Conservation (phyloP, 352 stramenopile species). For the Phytophthora litchii region DNA sequence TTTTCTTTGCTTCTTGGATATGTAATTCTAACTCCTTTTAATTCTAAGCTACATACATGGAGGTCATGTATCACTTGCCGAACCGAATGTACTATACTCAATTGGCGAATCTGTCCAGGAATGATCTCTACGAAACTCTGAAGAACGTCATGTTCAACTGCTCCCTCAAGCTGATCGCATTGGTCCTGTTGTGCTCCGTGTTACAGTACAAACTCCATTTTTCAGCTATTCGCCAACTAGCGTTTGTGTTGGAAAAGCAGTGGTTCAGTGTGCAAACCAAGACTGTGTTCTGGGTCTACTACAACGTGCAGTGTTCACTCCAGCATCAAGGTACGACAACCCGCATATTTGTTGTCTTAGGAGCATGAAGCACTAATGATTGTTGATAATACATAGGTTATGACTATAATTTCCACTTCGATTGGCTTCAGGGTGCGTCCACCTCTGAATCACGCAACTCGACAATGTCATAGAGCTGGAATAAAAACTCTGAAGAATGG, state of each 20-base stretch:
- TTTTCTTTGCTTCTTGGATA: no score
- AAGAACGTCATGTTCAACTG: slow-evolving; percentile 21
- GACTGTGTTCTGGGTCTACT: slow-evolving; percentile 41
- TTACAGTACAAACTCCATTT: slow-evolving; percentile 15
- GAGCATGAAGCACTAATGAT: no score
- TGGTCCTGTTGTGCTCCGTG: slow-evolving; percentile 8
- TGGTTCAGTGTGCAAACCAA: slow-evolving; percentile 32
- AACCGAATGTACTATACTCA: slow-evolving; percentile 33
- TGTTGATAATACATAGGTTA: slow-evolving; percentile 18
- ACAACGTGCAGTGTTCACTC: slow-evolving; percentile 30
- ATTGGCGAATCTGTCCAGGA: slow-evolving; percentile 5
- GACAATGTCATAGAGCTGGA: background rate
- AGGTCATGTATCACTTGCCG: slow-evolving; percentile 18
- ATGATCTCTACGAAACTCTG: slow-evolving; percentile 10
- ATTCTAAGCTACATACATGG: slow-evolving; percentile 20
- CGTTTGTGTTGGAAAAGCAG: slow-evolving; percentile 41
- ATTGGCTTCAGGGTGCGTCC: slow-evolving; percentile 30
- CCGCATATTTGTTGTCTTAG: background rate
- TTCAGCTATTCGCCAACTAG: slow-evolving; percentile 34
- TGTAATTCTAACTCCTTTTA: background rate
- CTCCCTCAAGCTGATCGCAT: slow-evolving; percentile 17
- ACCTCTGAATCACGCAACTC: background rate
- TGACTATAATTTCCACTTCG: slow-evolving; percentile 38
- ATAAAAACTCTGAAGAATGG: no score
- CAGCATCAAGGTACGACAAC: slow-evolving; percentile 29